Percentiles rank a stretch among this genome's conserved stretches.
Conservation (phyloP, 2,329 filamentous ascomycete species). For the Rhinocladiella similis region DNA sequence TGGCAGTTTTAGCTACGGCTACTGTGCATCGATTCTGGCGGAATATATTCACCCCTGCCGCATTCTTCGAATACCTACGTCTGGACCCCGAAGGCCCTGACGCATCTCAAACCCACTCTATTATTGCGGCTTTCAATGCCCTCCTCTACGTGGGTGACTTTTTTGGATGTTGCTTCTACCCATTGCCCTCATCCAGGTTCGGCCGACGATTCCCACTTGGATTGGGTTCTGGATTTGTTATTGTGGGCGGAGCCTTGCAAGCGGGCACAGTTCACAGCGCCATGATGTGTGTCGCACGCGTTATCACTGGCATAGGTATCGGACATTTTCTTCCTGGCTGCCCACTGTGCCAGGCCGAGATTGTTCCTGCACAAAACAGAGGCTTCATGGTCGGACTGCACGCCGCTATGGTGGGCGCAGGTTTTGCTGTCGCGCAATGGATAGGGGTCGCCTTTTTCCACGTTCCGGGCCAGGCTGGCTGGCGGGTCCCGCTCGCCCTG, state of each 20-base stretch:
- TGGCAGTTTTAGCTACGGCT: neutral
- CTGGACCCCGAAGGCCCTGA: neutral
- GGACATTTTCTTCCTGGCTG: slow-evolving; percentile 45
- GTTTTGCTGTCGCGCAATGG: slow-evolving; percentile 9
- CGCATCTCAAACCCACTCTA: neutral
- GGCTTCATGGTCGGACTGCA: slow-evolving; percentile 33
- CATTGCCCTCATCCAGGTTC: neutral
- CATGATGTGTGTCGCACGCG: slow-evolving; percentile 23
- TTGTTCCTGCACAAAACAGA: slow-evolving; percentile 42
- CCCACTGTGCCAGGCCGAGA: slow-evolving; percentile 45
- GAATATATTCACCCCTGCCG: neutral
- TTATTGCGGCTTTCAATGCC: slow-evolving; percentile 3
- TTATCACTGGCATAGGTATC: slow-evolving; percentile 40
- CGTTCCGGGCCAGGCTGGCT: slow-evolving; percentile 6
- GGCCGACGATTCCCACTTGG: slow-evolving; percentile 27
- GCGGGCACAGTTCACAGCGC: slow-evolving; percentile 30
- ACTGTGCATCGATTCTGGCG: slow-evolving; percentile 1
- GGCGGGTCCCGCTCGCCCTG: slow-evolving; percentile 11
- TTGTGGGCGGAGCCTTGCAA: slow-evolving; percentile 38
- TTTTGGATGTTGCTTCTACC: slow-evolving; percentile 1
- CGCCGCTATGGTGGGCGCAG: slow-evolving; percentile 4
- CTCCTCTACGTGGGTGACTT: slow-evolving; percentile 6
- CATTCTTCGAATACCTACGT: neutral
- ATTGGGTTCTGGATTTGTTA: slow-evolving; percentile 37
- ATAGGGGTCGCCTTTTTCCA: slow-evolving; percentile 15